Base-by-base conservation (phyloP, 176 grass and related monocot genomes). In the Pharus latifolius region DNA sequence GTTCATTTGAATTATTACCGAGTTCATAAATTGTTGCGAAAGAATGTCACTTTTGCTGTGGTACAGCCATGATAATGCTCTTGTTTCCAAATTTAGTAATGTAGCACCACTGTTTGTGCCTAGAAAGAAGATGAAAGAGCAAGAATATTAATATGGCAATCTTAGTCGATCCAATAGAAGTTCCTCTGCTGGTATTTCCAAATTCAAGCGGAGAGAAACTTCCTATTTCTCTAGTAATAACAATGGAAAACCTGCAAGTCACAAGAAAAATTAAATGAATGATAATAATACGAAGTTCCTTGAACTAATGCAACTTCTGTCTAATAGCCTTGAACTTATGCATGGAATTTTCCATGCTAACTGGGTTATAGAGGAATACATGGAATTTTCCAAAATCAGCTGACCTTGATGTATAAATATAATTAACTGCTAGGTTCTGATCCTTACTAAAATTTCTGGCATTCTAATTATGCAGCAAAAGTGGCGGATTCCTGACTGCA, bases 61-160 rank as follows among this genome's bases (percentile, higher is more conserved):
- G 59, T 74, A 82, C 14, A 88, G 14, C 89, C 81, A 75, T 0
- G 81, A 88, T 13, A 67, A 44, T n/a, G 45, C 23, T 74, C 53
- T 60, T 42, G 77, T 84, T 81, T 92, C 81, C 65, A 92, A 72
- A 87, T 92, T 51, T 55, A 92, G 31, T 10, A 85, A 67, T 65
- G 56, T 31, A 46, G 73, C 75, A 44, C 74, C 84, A 67, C 43
- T 49, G 62, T 85, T 74, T 42, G 75, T 72, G 50, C 89, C 84
- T 87, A 78, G 20, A 83, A 83, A 78, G 34, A 48, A 73, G 42
- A 60, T 48, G 40, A 51, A 87, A 52, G 60, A 28, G 33, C 49
- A 43, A 45, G 32, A 19, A 65, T 70, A 60, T 17, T 41, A 68
- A 43, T 67, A 44, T 4, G 55, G 3, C 28, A 34, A 57, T 6